A percentile compares a stretch with the other conserved stretches of the same genome.
Evolutionary conservation across 148 eudicot species (phyloP).

Genomic region (Silene latifolia): DNA sequence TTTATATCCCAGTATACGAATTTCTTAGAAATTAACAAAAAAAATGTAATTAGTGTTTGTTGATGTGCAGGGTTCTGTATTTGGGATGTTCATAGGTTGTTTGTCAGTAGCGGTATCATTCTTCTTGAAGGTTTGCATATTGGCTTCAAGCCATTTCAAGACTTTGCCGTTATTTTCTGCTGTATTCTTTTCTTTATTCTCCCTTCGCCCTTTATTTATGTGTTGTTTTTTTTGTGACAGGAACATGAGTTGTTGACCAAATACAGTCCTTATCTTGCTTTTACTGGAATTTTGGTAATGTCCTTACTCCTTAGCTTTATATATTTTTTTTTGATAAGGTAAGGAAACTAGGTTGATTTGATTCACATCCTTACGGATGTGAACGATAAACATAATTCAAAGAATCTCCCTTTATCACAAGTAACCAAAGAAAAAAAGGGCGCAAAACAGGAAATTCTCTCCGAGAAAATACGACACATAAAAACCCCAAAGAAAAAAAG

Average conservation of each 20-base stretch:
- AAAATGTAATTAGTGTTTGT: background rate
- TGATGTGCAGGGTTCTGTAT: constrained; percentile 26
- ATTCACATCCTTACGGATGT: too few species aligned
- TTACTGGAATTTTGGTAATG: constrained; percentile 32
- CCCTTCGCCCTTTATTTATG: background rate
- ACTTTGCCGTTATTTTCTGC: background rate
- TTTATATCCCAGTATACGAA: background rate
- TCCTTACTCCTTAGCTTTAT: too few species aligned
- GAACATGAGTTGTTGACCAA: constrained; percentile 27
- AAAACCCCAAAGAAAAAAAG: too few species aligned
- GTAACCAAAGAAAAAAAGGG: too few species aligned
- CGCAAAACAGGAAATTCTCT: too few species aligned
- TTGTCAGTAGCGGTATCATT: constrained; percentile 27
- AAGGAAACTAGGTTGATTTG: too few species aligned
- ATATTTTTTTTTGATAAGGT: too few species aligned
- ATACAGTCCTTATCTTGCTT: constrained; percentile 32
- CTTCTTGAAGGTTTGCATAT: constrained; percentile 27
- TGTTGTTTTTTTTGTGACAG: constrained; percentile 10
- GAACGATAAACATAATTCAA: too few species aligned
- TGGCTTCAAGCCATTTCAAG: background rate
- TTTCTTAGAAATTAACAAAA: background rate
- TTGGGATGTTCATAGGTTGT: constrained; percentile 29
- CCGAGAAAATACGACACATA: too few species aligned
- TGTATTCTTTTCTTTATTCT: background rate
- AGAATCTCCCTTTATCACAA: too few species aligned